Evolutionary conservation across 2,329 filamentous ascomycete genomes (phyloP), one percentile per base, ranked within the genome.

Genomic region (Venturia effusa): DNA sequence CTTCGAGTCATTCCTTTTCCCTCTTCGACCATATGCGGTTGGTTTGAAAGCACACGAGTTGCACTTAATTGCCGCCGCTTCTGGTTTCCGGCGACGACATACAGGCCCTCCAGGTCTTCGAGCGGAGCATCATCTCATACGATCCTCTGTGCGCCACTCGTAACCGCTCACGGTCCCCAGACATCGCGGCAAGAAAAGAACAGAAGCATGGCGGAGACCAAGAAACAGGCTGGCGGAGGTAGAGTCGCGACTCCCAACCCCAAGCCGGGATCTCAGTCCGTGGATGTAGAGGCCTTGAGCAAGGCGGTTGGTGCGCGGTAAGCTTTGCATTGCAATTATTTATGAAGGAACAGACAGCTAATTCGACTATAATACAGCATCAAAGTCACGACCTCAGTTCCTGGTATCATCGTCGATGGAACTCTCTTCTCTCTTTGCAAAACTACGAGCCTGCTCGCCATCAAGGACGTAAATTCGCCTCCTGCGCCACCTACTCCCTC

Each of bases 281-380:
- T 80, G 68, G 76, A 81, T 70, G 72, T 78, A 57, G 80, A 85
- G 64, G 79, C 79, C 64, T 74, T 87, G 70, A 81, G 79, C 72
- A 83, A 82, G 73, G 82, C 82, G 61, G 81, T 87, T 71, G 85
- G 85, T 67, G 81, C 82, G 67, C 81, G 82, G 84, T 86, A 78
- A 73, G 81, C 73, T 57, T 19, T 34, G 10, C 24, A 22, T n/a
- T 10, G 11, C 27, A 3, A 7, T 8, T 10, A n/a, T 17, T 34
- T 19, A 30, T 10, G 8, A 11, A 32, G 34, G 24, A 13, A 34
- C 24, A 34, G 3, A 34, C 7, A 17, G n/a, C 37, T 40, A 39
- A 37, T 19, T 24, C 27, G n/a, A 24, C 22, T 10, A 30, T 13
- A 5, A 40, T n/a, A 15, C 41, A 62, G 41, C 24, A 64, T 59